A percentile compares a stretch with the other conserved stretches of the same genome.
These are phyloP conservation scores for Termitomyces sp. DNA, from an alignment of 768 basidiomycete genomes.

Conservation along the genomic window DNA sequence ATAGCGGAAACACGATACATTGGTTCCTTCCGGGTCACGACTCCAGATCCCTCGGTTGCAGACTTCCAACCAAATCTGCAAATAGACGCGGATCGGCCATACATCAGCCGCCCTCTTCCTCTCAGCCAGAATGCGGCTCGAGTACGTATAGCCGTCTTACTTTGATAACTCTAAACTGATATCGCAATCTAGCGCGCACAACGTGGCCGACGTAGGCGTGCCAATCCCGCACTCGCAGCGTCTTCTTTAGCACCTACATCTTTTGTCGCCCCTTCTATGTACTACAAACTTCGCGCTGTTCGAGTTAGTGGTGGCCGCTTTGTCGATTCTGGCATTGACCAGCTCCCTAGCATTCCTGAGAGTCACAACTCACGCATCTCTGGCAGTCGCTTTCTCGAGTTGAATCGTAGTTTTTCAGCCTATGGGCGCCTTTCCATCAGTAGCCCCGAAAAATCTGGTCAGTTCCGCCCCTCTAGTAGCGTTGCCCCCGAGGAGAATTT, in stretches of 20 bases:
- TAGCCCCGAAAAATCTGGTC: constrained; percentile 50
- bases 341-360: constrained; percentile 45
- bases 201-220: constrained; percentile 38
- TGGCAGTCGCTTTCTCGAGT: constrained; percentile 70
- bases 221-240: constrained; percentile 61
- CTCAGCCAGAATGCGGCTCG: constrained; percentile 33
- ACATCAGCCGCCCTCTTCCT: constrained; percentile 67
- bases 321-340: constrained; percentile 35
- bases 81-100: constrained; percentile 38
- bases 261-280: constrained; percentile 75
- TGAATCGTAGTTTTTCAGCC: constrained; percentile 52
- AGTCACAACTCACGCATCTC: constrained; percentile 58
- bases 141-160: constrained; percentile 14
- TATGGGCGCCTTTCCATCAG: constrained; percentile 59
- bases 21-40: constrained; percentile 65
- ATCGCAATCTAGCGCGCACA: constrained; percentile 13
- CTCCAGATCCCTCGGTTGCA: constrained; percentile 66
- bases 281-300: constrained; percentile 66
- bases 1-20: constrained; percentile 78
- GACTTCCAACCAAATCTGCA: constrained; percentile 46
- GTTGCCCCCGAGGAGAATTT: constrained; percentile 23
- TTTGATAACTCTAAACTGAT: neutral
- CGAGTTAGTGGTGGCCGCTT: constrained; percentile 56
- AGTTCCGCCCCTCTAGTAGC: constrained; percentile 33
- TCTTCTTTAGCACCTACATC: constrained; percentile 72